These are phyloP conservation scores for Mycena indigotica DNA, from an alignment of 768 basidiomycete genomes.

Conservation along the genomic window DNA sequence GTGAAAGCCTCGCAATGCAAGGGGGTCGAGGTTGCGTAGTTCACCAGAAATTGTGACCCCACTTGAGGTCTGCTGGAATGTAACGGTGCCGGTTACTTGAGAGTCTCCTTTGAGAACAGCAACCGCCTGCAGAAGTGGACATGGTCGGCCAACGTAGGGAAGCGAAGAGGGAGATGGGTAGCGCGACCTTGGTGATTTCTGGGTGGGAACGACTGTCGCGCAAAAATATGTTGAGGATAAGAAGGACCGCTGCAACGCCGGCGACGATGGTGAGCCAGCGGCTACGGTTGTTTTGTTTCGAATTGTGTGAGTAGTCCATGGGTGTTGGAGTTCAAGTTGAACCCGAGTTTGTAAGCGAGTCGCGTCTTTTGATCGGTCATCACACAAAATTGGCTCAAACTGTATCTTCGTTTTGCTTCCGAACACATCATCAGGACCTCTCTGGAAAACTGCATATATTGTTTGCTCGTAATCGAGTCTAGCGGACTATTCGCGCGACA, in stretches of 20 bases:
- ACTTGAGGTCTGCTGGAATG: slow-evolving; percentile 57
- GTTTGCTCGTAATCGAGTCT: too few species aligned
- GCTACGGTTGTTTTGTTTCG: not conserved
- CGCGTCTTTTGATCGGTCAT: not conserved
- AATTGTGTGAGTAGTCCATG: not conserved
- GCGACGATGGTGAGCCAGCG: not conserved
- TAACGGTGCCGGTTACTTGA: slow-evolving; percentile 62
- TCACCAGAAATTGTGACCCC: slow-evolving; percentile 66
- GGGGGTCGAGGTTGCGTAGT: slow-evolving; percentile 60
- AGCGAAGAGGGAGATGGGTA: too few species aligned
- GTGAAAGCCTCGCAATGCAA: slow-evolving; percentile 72
- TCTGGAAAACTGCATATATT: too few species aligned
- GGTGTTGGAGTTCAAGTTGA: not conserved
- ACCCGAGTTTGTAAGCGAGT: too few species aligned
- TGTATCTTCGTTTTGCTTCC: too few species aligned
- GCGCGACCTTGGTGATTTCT: not conserved
- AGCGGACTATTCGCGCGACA: slow-evolving; percentile 11
- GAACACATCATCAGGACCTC: too few species aligned
- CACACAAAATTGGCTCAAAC: not conserved
- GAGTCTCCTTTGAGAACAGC: slow-evolving; percentile 66
- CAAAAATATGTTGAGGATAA: not conserved
- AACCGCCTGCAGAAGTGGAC: slow-evolving; percentile 25
- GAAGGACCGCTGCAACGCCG: not conserved
- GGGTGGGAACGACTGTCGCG: not conserved
- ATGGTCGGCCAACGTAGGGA: not conserved